Conservation (phyloP, 257 asterid species). For the Oldenlandia corymbosa region DNA sequence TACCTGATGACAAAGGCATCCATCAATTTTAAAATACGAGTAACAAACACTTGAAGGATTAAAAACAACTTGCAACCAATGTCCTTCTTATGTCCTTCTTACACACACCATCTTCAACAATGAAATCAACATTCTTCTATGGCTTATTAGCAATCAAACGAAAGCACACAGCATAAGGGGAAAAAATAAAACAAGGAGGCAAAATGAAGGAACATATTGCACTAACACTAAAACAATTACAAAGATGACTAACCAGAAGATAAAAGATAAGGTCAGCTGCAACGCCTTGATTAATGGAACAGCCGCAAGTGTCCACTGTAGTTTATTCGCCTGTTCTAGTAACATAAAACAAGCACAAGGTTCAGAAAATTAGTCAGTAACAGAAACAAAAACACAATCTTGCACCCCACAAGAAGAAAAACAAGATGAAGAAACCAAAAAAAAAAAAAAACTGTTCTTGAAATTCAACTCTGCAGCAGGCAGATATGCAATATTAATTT, state of each 20-base stretch:
- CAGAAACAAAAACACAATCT: background rate
- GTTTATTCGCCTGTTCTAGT: constrained; percentile 59
- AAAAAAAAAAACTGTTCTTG: background rate
- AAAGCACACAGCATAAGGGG: background rate
- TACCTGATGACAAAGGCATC: background rate
- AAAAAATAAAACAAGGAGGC: background rate
- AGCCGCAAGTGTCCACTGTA: constrained; percentile 79
- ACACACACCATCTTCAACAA: background rate
- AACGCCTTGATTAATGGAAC: constrained; percentile 75
- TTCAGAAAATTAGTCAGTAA: constrained; percentile 8
- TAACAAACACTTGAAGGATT: background rate
- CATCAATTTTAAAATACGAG: background rate
- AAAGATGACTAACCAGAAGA: constrained; percentile 57
- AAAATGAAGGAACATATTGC: background rate
- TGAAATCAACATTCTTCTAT: background rate
- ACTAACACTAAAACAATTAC: background rate
- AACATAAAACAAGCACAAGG: constrained; percentile 11
- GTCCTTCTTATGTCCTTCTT: background rate
- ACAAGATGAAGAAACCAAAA: background rate
- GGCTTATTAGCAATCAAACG: background rate
- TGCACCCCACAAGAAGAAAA: too few relatives aligned
- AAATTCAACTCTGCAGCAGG: background rate
- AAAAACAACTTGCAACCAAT: background rate
- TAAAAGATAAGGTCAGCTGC: constrained; percentile 71
- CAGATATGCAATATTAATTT: background rate